These are phyloP conservation scores for Salmacisia buchloeana DNA, from an alignment of 1,284 basidiomycete species.

Conservation along the genomic window DNA sequence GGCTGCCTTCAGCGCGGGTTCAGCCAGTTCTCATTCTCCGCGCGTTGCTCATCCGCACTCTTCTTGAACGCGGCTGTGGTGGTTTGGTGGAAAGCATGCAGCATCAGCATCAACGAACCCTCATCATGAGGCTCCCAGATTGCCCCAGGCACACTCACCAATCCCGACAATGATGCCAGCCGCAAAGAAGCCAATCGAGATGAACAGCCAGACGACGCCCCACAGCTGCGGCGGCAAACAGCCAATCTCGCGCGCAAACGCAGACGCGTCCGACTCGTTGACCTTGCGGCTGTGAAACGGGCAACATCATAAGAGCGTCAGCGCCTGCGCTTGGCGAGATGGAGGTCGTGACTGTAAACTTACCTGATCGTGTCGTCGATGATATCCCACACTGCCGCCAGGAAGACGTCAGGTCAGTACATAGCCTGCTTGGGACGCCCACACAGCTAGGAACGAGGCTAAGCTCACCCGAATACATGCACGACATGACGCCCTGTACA, in stretches of 20 bases:
- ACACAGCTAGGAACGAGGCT: background rate
- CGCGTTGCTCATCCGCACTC: background rate
- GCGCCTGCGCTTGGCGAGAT: too few species aligned
- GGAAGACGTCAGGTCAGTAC: background rate
- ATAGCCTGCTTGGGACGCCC: background rate
- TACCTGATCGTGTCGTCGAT: slow-evolving; percentile 78
- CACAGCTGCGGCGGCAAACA: slow-evolving; percentile 55
- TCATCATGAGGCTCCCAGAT: too few species aligned
- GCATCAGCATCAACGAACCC: too few species aligned
- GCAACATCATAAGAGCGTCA: too few species aligned
- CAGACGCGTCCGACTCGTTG: slow-evolving; percentile 83
- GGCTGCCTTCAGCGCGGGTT: background rate
- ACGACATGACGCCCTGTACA: slow-evolving; percentile 41
- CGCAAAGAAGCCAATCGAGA: slow-evolving; percentile 74
- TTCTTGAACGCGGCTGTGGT: slow-evolving; percentile 2
- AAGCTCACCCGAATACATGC: slow-evolving; percentile 29
- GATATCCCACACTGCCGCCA: slow-evolving; percentile 28
- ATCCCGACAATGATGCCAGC: slow-evolving; percentile 61
- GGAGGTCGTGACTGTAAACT: too few species aligned
- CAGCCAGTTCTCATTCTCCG: slow-evolving; percentile 3
- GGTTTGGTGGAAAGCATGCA: too few species aligned
- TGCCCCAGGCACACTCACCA: background rate
- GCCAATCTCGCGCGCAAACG: slow-evolving; percentile 80
- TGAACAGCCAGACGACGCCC: slow-evolving; percentile 75
- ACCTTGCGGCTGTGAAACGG: slow-evolving; percentile 72